phyloP scores from a whole-genome alignment of 192 early-diverging fungal species.

The Linderina pennispora region DNA sequence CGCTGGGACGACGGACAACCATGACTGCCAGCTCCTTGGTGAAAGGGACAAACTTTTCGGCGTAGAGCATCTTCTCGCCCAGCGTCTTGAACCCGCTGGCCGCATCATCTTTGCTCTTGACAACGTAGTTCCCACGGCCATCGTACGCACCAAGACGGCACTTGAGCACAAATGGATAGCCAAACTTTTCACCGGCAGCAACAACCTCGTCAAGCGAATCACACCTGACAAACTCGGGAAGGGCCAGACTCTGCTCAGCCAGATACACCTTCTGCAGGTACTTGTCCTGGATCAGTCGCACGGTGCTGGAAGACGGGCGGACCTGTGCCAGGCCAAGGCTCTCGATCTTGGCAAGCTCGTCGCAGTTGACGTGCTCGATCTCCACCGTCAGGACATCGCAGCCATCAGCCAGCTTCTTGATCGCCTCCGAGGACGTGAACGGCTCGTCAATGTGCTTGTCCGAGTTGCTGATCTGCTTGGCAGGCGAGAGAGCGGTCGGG shows the following conservation, averaged over 20 bases:
- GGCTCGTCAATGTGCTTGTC: conserved; percentile 70
- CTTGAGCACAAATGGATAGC: conserved; percentile 96
- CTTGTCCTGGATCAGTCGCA: conserved; percentile 95
- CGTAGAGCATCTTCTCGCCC: conserved; percentile 72
- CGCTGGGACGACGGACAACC: conserved; percentile 74
- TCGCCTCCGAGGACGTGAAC: conserved; percentile 76
- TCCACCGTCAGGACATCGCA: conserved; percentile 92
- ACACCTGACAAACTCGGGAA: conserved; percentile 51
- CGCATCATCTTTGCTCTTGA: conserved; percentile 67
- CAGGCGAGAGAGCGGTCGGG: conserved; percentile 64
- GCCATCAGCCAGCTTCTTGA: conserved; percentile 65
- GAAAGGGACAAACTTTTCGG: conserved; percentile 93
- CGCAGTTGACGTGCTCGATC: conserved; percentile 90
- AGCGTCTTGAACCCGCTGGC: conserved; percentile 25
- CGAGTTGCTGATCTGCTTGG: conserved; percentile 73
- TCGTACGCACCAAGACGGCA: conserved; percentile 93
- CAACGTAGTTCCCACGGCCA: conserved; percentile 89
- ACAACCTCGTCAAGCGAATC: conserved; percentile 44
- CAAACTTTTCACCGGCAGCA: conserved; percentile 59
- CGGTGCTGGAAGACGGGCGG: conserved; percentile 76
- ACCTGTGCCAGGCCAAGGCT: conserved; percentile 58
- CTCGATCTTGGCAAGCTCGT: conserved; percentile 52
- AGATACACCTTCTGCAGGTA: conserved; percentile 84
- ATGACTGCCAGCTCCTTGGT: conserved; percentile 94
- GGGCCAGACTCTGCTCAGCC: conserved; percentile 55